These are phyloP conservation scores for Dothideomycetidae sp. DNA, from an alignment of 2,329 filamentous ascomycete species.

Conservation along the genomic window DNA sequence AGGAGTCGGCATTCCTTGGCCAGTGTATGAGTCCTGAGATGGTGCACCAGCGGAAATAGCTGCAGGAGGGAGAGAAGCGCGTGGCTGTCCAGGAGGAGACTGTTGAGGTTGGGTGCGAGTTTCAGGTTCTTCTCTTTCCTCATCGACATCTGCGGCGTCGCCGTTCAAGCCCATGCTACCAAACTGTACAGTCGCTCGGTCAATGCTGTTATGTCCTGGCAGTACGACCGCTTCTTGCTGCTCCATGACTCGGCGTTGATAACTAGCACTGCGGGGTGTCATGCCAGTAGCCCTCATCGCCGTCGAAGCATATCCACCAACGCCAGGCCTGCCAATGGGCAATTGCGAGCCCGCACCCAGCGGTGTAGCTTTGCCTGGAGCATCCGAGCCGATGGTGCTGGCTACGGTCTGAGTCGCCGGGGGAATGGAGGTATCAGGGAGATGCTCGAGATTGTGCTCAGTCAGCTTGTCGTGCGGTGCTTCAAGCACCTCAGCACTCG, in stretches of 20 bases:
- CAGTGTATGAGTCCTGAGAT: conserved; percentile 26
- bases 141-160: conserved; percentile 64
- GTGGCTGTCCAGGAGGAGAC: conserved; percentile 72
- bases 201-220: conserved; percentile 91
- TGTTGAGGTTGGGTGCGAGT: conserved; percentile 87
- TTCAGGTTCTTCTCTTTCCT: conserved; percentile 88
- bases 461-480: conserved; percentile 75
- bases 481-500: conserved; percentile 32
- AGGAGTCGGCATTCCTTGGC: conserved; percentile 33
- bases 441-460: conserved; percentile 79
- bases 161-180: conserved; percentile 86
- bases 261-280: conserved; percentile 56
- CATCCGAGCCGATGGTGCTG: conserved; percentile 81
- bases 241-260: conserved; percentile 74
- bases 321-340: conserved; percentile 45
- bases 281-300: conserved; percentile 62
- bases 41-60: conserved; percentile 29
- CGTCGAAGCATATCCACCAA: conserved; percentile 65
- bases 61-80: conserved; percentile 71
- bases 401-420: conserved; percentile 68
- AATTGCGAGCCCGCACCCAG: conserved; percentile 44
- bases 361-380: conserved; percentile 56
- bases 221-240: conserved; percentile 97
- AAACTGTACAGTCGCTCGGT: conserved; percentile 87
- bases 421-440: conserved; percentile 67